Base-by-base conservation (phyloP, 257 asterid species). In the Jacaranda copaia region DNA sequence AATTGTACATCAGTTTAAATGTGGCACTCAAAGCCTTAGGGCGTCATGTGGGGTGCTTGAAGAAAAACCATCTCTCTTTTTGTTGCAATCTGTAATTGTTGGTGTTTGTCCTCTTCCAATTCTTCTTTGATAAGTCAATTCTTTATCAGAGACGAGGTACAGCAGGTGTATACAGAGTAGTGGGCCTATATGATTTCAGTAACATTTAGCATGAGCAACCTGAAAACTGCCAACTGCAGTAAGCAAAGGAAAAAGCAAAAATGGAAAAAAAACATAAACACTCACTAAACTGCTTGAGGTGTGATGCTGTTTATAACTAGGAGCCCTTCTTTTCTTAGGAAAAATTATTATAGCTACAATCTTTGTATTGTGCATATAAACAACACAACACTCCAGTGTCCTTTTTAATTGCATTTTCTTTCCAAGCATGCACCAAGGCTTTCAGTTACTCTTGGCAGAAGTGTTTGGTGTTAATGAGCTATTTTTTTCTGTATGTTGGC, bases 391-490 rank as follows among this genome's bases (percentile, higher is more conserved):
- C 53, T 25, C 43, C 15, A 14, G 36, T 12, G 76, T 56, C 62
- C 36, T 57, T 67, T 66, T 19, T 60, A 20, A n/a, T 40, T 53
- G 58, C 46, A 14, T 59, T 60, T 45, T 68, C 38, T 43, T 70
- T 60, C 56, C 16, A 45, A n/a, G 19, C 45, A 55, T 66, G 20
- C 20, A 19, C 52, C 18, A 38, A 68, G 3, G 56, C 60, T 60
- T 38, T 16, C 20, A 51, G 8, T 36, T 61, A 48, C 73, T 58
- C 66, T 58, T 75, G 55, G 75, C 60, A 35, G 35, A 74, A 65
- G 79, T 48, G 70, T 69, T 79, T 68, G 42, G 51, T 49, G 72
- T 60, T 66, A 74, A 74, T 72, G 53, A 40, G 45, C 45, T 68
- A 60, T 32, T 67, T n/a, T n/a, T n/a, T n/a, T 78, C 53, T 70